Conservation (phyloP, 257 asterid genomes). For the Solanum okadae region DNA sequence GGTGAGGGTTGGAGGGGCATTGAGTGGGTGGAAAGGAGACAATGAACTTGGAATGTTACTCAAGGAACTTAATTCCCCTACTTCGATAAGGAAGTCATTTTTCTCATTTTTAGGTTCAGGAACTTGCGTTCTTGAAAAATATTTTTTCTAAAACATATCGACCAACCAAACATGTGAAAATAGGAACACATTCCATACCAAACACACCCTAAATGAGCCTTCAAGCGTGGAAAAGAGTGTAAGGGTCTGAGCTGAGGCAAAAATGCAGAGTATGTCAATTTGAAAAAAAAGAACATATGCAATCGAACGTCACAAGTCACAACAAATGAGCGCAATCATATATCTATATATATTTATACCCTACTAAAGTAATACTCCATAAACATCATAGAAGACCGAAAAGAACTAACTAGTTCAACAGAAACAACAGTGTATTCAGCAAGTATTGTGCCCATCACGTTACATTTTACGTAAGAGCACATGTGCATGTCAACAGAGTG, state of each 20-base stretch:
- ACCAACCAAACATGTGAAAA: neutral
- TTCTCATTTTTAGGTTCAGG: neutral
- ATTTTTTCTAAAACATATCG: neutral
- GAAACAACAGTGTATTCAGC: neutral
- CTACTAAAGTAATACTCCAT: neutral
- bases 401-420: slow-evolving; percentile 4
- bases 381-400: neutral
- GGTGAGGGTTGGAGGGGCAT: neutral
- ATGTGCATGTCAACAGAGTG: neutral
- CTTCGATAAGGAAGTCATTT: neutral
- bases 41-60: neutral
- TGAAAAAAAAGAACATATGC: neutral
- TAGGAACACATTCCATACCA: neutral
- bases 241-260: neutral
- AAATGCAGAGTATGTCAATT: neutral
- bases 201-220: neutral
- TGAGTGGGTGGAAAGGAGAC: neutral
- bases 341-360: neutral
- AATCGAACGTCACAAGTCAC: neutral
- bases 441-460: slow-evolving; percentile 3
- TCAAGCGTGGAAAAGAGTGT: neutral
- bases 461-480: slow-evolving; percentile 1
- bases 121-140: neutral
- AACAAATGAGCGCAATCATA: neutral
- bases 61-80: neutral